Percentiles rank a stretch among this genome's conserved stretches.
phyloP scores from a whole-genome alignment of 805 yeast species.

The Danielia reshetovae region DNA sequence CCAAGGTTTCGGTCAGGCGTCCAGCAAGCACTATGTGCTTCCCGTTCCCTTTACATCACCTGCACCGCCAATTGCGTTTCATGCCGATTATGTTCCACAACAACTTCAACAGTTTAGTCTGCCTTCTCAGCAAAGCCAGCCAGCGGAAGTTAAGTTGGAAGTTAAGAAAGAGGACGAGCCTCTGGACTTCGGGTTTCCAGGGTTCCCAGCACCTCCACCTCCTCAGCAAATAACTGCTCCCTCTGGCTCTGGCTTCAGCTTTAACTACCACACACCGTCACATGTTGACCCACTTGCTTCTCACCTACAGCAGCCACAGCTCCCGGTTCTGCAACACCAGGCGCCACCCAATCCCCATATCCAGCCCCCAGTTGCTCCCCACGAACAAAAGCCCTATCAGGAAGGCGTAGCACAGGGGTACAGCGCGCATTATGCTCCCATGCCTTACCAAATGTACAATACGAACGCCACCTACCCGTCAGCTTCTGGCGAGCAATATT shows the following conservation, averaged over 20 bases:
- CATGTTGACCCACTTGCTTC: neutral
- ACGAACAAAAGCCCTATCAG: neutral
- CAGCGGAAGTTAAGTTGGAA: neutral
- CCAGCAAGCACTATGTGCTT: neutral
- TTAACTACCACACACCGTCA: neutral
- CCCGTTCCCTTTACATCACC: neutral
- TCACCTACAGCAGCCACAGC: neutral
- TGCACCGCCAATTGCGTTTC: neutral
- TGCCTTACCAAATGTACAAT: neutral
- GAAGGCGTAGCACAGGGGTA: no score
- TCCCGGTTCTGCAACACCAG: no score
- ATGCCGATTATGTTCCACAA: slow-evolving; percentile 1
- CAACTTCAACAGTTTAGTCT: neutral
- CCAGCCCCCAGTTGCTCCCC: neutral
- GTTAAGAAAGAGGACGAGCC: neutral
- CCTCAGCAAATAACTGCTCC: no score
- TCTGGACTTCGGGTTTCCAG: neutral
- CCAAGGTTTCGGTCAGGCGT: neutral
- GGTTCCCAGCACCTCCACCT: no score
- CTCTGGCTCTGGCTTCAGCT: neutral
- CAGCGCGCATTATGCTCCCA: neutral
- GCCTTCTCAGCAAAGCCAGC: no score
- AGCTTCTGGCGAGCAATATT: neutral
- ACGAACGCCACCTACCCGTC: neutral
- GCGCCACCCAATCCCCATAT: no score